These are phyloP conservation scores for Purshia tridentata DNA, from an alignment of 306 rosid genomes.

Conservation along the genomic window DNA sequence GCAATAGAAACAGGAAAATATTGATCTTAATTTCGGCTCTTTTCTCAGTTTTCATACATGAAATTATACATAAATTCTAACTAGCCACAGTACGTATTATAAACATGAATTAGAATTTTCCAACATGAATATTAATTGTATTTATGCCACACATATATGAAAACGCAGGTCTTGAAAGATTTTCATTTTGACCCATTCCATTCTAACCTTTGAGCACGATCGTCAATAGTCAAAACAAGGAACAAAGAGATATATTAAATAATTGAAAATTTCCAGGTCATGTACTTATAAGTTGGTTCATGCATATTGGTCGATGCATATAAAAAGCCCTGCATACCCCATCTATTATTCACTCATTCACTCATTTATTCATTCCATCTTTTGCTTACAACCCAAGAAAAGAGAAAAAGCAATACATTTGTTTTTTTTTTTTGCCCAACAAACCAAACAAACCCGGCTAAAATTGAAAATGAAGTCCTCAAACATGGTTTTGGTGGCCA, in stretches of 20 bases:
- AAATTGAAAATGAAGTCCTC: conserved; percentile 3
- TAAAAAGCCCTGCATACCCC: background rate
- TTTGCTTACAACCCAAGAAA: background rate
- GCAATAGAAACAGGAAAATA: no score
- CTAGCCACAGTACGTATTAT: no score
- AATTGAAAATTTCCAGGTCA: conserved; percentile 1
- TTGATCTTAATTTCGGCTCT: no score
- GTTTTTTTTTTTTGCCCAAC: background rate
- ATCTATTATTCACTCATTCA: background rate
- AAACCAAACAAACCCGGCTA: no score
- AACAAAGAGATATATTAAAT: background rate
- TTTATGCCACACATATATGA: background rate
- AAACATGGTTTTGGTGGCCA: conserved; percentile 5
- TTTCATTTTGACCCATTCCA: conserved; percentile 16
- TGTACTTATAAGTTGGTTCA: background rate
- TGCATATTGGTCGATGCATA: background rate
- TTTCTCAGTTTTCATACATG: no score
- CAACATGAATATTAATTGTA: no score
- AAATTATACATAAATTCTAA: no score
- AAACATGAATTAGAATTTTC: no score
- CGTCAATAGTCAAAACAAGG: conserved; percentile 9
- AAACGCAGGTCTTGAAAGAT: no score
- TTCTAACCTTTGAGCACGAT: background rate
- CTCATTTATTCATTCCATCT: background rate
- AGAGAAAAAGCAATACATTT: background rate